Evolutionary conservation across 1,284 basidiomycete species (phyloP), one percentile per base, ranked within the genome.

Genomic region (Schizophyllum amplum): DNA sequence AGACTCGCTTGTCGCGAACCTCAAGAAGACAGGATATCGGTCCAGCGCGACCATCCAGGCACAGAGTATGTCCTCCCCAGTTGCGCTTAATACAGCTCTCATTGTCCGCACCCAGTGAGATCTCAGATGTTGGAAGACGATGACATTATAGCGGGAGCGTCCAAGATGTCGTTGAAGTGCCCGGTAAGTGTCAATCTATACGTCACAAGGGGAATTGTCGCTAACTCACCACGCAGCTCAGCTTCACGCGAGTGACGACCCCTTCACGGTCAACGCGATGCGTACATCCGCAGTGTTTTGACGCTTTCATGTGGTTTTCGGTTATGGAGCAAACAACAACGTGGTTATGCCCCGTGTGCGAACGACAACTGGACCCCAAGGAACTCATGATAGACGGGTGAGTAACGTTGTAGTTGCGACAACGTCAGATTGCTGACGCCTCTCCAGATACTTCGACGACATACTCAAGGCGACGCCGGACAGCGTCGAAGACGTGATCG

Each of bases 251-350:
- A 11, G 87, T 99, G 58, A 77, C 72, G 24, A 89, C 83, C 0
- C 96, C 97, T 1, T 88, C 91, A 67, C 88, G 96, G 17, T 95
- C 96, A 0, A 79, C 75, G 13, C 75, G 80, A 60, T 99, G 97
- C 68, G 83, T 90, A 22, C 97, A 99, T 70, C 76, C 92, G 1
- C 93, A 97, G 66, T 99, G 97, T 71, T 99, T 99, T 69, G 97
- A 99, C 70, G 94, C 95, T 0, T 80, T 81, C 21, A 93, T 90
- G 53, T 99, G 95, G 92, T 94, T 90, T 65, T 89, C 88, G 22
- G 85, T 97, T 68, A 99, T 98, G 83, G 92, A 96, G 66, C 90
- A 93, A 72, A 96, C 95, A 4, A 97, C 97, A 0, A 94, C 94
- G 26, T 99, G 93, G 90, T 71, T 88, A 47, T 99, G 97, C 70